Base-by-base conservation (phyloP, 441 rosid genomes). In the Daphne laureola region DNA sequence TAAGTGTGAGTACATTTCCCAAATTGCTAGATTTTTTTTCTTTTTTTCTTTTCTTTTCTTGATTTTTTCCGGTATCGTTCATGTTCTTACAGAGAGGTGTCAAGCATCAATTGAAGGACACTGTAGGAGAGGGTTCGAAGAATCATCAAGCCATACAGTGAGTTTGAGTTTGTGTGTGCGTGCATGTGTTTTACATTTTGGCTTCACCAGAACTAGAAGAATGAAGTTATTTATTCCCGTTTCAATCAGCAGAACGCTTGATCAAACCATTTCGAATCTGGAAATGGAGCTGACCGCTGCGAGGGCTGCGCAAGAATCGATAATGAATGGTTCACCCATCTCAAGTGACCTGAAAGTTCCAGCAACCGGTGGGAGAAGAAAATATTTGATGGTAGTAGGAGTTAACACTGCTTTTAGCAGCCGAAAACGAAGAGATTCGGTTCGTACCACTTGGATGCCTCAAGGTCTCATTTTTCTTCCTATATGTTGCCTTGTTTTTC, bases 371-470 rank as follows among this genome's bases (percentile, higher is more conserved):
- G 66, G 68, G 43, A 87, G 60, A 64, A 80, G 90, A 63, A 90
- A 83, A 55, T 87, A 85, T 69, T 64, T 83, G 38, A 87, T 90
- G 97, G 96, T 87, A 25, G 62, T 90, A 47, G 97, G 97, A 12
- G 69, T 90, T 16, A 90, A 90, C 66, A 82, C 96, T 53, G 96
- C 97, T 7, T 90, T 90, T 70, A 90, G 93, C 63, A 90, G 98
- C 75, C 68, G 98, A 57, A 90, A 87, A 67, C 84, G 92, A 23
- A 81, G 98, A 69, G 98, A 90, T 67, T 87, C 97, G 6, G 86
- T 90, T 43, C 87, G 96, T 57, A 84, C 78, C 46, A 83, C 94
- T 57, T 90, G 97, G 97, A 87, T 90, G 97, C 96, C 94, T 73
- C 97, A 76, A 47, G 94, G 98, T 90, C 65, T 51, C 43, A 41